Conservation (phyloP, 2,329 filamentous ascomycete species). For the Fragosphaeria purpurea region DNA sequence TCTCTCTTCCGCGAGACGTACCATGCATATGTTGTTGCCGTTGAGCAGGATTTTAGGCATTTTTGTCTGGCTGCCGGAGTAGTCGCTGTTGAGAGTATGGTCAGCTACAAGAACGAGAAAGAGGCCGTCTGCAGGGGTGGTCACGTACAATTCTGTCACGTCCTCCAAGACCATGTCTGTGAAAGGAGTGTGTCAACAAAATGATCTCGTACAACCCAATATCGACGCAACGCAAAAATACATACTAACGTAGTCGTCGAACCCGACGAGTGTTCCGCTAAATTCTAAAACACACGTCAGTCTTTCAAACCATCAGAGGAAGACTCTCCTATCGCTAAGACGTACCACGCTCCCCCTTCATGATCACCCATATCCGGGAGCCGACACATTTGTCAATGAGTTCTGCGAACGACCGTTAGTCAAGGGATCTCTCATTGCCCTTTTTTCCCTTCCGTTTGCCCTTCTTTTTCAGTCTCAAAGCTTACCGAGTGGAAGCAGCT, state of each 20-base stretch:
- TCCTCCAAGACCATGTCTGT: slow-evolving; percentile 97
- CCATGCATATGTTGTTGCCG: slow-evolving; percentile 99
- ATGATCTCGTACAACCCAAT: too few relatives aligned
- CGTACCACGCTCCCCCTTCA: slow-evolving; percentile 97
- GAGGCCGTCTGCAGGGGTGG: not conserved
- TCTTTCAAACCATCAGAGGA: not conserved
- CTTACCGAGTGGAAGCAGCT: slow-evolving; percentile 14
- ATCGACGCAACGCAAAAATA: slow-evolving; percentile 23
- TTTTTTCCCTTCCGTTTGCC: not conserved
- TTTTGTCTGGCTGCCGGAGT: slow-evolving; percentile 77
- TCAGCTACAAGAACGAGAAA: not conserved
- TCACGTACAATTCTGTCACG: slow-evolving; percentile 81
- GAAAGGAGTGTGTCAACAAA: slow-evolving; percentile 8
- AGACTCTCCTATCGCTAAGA: not conserved
- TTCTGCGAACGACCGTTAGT: slow-evolving; percentile 42
- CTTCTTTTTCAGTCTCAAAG: not conserved
- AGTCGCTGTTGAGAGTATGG: slow-evolving; percentile 55
- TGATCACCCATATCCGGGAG: slow-evolving; percentile 95
- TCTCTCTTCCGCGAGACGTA: slow-evolving; percentile 30
- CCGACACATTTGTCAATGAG: slow-evolving; percentile 99
- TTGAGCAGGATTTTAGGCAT: slow-evolving; percentile 92
- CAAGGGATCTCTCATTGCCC: too few relatives aligned
- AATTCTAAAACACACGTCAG: slow-evolving; percentile 56
- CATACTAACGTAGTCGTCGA: slow-evolving; percentile 99
- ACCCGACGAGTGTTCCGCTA: slow-evolving; percentile 84